These are phyloP conservation scores for Zymoseptoria ardabiliae DNA, from an alignment of 2,329 filamentous ascomycete genomes.

Conservation along the genomic window DNA sequence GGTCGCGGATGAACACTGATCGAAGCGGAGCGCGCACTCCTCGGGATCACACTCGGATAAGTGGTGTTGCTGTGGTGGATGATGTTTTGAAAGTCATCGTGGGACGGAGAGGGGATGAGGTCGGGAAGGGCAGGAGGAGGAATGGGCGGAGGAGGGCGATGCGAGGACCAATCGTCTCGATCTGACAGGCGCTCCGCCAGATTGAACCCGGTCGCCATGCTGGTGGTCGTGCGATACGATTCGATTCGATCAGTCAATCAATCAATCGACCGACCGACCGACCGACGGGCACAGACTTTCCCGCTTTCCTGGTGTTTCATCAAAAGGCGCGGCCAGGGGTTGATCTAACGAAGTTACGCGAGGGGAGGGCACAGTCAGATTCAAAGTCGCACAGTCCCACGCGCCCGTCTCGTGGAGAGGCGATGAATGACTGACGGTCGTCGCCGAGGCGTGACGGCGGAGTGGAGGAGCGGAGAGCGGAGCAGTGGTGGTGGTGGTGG, in stretches of 20 bases:
- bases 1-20: not conserved
- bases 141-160: slow-evolving; percentile 15
- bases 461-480: not conserved
- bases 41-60: not conserved
- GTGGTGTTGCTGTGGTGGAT: slow-evolving; percentile 1
- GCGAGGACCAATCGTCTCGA: slow-evolving; percentile 18
- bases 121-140: slow-evolving; percentile 5
- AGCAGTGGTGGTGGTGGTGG: not conserved
- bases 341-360: not conserved
- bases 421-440: not conserved
- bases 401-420: not conserved
- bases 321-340: no score
- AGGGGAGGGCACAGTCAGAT: not conserved
- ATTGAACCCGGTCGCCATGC: slow-evolving; percentile 18
- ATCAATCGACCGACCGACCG: not conserved
- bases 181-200: slow-evolving; percentile 15
- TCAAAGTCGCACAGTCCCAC: not conserved
- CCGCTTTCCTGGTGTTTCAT: not conserved
- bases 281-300: not conserved
- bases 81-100: not conserved
- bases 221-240: not conserved
- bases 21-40: slow-evolving; percentile 3
- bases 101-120: not conserved
- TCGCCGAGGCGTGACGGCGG: not conserved
- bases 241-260: not conserved